Percentiles rank a stretch among this genome's conserved stretches.
phyloP scores from a whole-genome alignment of 208 protist species.

The Leishmania tropica region DNA sequence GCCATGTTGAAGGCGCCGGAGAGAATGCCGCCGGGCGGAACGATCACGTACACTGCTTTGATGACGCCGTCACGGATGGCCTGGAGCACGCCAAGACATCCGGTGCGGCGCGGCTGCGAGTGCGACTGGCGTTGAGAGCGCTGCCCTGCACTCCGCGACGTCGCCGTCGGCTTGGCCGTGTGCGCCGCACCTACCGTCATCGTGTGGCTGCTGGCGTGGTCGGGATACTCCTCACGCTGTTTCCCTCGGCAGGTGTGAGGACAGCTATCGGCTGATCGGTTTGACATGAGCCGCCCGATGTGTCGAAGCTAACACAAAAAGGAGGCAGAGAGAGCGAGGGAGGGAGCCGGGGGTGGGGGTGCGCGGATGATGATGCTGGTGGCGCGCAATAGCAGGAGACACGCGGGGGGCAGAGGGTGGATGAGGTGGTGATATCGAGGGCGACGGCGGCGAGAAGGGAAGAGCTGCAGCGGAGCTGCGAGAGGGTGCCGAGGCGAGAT shows the following conservation, averaged over 20 bases:
- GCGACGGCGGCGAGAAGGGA: neutral
- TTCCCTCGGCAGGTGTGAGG: neutral
- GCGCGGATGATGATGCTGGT: neutral
- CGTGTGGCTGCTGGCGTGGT: neutral
- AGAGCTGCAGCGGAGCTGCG: neutral
- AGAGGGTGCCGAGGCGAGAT: neutral
- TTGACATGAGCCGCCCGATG: neutral
- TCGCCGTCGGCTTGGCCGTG: neutral
- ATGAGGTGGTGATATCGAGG: neutral
- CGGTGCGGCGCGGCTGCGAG: neutral
- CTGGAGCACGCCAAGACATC: slow-evolving; percentile 3
- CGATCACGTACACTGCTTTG: slow-evolving; percentile 15
- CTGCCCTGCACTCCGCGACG: neutral
- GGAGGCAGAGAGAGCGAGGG: neutral
- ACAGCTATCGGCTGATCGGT: neutral
- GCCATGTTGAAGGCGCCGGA: slow-evolving; percentile 30
- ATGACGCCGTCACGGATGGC: neutral
- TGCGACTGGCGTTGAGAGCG: slow-evolving; percentile 1
- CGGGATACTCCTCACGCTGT: neutral
- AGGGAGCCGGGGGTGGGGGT: neutral
- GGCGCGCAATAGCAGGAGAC: neutral
- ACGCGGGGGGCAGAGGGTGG: neutral
- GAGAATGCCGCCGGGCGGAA: slow-evolving; percentile 40
- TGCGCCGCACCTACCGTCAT: neutral
- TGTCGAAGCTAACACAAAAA: neutral